A percentile compares a stretch with the other conserved stretches of the same genome.
phyloP scores from a whole-genome alignment of 768 basidiomycete genomes.

The Hysterangium stoloniferum region DNA sequence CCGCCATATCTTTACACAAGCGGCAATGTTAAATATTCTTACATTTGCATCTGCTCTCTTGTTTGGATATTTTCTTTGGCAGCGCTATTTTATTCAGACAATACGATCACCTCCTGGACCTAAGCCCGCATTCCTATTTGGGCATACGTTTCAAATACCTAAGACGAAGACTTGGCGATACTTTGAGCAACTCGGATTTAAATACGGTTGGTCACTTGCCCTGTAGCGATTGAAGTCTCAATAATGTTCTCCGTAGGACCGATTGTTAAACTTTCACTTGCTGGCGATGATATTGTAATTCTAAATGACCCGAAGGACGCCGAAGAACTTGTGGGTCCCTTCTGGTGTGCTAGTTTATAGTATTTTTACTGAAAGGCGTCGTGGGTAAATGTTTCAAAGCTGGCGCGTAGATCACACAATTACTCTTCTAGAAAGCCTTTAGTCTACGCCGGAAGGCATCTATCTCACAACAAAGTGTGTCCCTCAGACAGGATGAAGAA shows the following conservation, averaged over 20 bases:
- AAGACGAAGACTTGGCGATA: constrained; percentile 12
- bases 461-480: constrained; percentile 12
- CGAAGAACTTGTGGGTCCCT: constrained; percentile 13
- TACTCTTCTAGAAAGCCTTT: constrained; percentile 13
- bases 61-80: too few species aligned
- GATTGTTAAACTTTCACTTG: constrained; percentile 6
- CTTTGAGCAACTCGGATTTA: constrained; percentile 10
- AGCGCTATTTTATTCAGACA: too few species aligned
- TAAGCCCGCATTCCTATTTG: constrained; percentile 5
- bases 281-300: constrained; percentile 11
- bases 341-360: neutral
- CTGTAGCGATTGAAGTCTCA: neutral
- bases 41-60: too few species aligned
- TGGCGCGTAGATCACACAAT: constrained; percentile 11
- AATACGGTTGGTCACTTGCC: neutral
- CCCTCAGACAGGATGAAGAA: too few species aligned
- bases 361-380: neutral
- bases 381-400: neutral
- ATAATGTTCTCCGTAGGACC: constrained; percentile 1
- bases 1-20: too few species aligned
- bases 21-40: too few species aligned
- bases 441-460: constrained; percentile 18
- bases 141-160: constrained; percentile 12
- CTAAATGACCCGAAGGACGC: constrained; percentile 11
- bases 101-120: constrained; percentile 10